A percentile compares a stretch with the other conserved stretches of the same genome.
Evolutionary conservation across 257 asterid genomes (phyloP).

Genomic region (Agastache rugosa): DNA sequence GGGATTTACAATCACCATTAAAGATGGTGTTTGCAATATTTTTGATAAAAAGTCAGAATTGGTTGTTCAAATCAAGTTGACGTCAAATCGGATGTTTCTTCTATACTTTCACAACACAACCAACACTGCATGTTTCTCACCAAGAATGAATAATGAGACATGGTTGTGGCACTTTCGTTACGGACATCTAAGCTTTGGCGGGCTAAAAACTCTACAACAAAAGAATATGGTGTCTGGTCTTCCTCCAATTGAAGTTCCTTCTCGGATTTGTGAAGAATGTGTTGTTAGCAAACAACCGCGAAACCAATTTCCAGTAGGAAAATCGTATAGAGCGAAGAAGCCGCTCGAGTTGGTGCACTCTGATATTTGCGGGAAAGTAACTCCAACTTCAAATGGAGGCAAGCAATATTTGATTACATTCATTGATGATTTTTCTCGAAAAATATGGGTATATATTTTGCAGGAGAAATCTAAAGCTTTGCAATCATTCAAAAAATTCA

Average conservation of each 20-base stretch:
- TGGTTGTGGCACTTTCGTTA: conserved; percentile 11
- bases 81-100: background rate
- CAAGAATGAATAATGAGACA: background rate
- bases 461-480: background rate
- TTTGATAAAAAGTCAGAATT: background rate
- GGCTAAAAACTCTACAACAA: background rate
- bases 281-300: background rate
- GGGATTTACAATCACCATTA: background rate
- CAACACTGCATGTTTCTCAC: background rate
- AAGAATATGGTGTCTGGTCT: background rate
- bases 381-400: background rate
- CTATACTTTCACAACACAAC: background rate
- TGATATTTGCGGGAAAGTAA: background rate
- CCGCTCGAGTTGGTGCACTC: background rate
- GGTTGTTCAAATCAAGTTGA: background rate
- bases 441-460: background rate
- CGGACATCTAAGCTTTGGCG: background rate
- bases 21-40: background rate
- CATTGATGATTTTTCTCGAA: background rate
- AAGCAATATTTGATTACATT: background rate
- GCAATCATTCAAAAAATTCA: background rate
- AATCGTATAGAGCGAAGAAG: background rate
- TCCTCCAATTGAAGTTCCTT: background rate
- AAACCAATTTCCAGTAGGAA: background rate
- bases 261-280: background rate